Evolutionary conservation across 169 alveolate species (phyloP).

Genomic region (Eimeria falciformis): DNA sequence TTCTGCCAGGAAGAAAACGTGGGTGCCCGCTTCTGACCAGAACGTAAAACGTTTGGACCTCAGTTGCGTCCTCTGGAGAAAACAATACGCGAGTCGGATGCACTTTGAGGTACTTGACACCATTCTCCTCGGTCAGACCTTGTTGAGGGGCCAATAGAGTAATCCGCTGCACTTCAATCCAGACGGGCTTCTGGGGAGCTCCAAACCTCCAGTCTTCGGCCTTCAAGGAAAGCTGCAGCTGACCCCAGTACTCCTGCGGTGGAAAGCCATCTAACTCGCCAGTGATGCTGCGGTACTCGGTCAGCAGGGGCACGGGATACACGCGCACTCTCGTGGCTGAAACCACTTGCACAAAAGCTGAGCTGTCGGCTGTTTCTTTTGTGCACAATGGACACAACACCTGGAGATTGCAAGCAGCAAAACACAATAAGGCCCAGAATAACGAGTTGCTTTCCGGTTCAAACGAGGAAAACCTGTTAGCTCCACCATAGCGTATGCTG

Average conservation of each 20-base stretch:
- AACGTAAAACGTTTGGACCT: slow-evolving; percentile 24
- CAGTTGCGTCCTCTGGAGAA: slow-evolving; percentile 44
- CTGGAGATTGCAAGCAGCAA: slow-evolving; percentile 24
- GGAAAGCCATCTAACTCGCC: neutral
- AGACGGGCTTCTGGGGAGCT: slow-evolving; percentile 53
- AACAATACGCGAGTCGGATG: slow-evolving; percentile 49
- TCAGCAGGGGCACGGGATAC: slow-evolving; percentile 23
- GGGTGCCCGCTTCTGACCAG: slow-evolving; percentile 29
- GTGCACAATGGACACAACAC: slow-evolving; percentile 41
- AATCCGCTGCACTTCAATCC: slow-evolving; percentile 23
- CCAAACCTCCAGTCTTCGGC: slow-evolving; percentile 60
- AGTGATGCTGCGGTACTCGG: slow-evolving; percentile 1
- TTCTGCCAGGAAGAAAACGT: neutral
- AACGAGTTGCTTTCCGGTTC: no score
- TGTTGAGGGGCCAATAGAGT: slow-evolving; percentile 22
- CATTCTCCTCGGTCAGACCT: slow-evolving; percentile 38
- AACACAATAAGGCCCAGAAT: neutral
- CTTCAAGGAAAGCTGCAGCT: slow-evolving; percentile 31
- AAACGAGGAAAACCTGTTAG: no score
- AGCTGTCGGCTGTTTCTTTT: slow-evolving; percentile 22
- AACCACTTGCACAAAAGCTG: slow-evolving; percentile 46
- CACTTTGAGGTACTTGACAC: slow-evolving; percentile 43
- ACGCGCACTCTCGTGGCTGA: slow-evolving; percentile 46
- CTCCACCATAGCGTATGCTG: no score
- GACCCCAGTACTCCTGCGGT: slow-evolving; percentile 63